These are phyloP conservation scores for Globisporangium acanthophoron DNA, from an alignment of 352 stramenopile genomes.

Conservation along the genomic window DNA sequence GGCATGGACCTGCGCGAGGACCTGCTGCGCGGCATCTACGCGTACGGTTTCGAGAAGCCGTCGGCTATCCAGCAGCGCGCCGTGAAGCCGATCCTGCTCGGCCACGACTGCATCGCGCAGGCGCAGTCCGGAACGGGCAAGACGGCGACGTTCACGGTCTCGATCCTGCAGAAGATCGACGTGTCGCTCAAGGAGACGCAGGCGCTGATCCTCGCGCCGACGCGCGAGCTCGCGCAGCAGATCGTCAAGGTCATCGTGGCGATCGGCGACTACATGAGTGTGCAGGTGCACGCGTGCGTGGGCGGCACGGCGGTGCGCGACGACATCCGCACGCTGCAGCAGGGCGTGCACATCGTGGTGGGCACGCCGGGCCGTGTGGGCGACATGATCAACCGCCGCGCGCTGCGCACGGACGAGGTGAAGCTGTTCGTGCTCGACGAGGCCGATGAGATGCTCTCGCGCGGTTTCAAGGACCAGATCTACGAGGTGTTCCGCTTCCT, in stretches of 20 bases:
- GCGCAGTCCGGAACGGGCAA: slow-evolving; percentile 99
- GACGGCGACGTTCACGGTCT: slow-evolving; percentile 99
- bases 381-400: slow-evolving; percentile 99
- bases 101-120: slow-evolving; percentile 98
- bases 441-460: slow-evolving; percentile 99
- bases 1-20: slow-evolving; percentile 98
- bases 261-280: slow-evolving; percentile 95
- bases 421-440: slow-evolving; percentile 99
- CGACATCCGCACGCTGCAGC: slow-evolving; percentile 97
- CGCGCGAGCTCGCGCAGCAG: slow-evolving; percentile 98
- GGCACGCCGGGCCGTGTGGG: slow-evolving; percentile 98
- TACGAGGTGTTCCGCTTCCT: slow-evolving; percentile 99
- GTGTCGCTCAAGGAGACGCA: slow-evolving; percentile 94
- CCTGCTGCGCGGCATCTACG: slow-evolving; percentile 99
- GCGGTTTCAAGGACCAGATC: slow-evolving; percentile 99
- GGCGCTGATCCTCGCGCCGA: slow-evolving; percentile 98
- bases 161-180: slow-evolving; percentile 98
- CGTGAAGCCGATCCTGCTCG: slow-evolving; percentile 97
- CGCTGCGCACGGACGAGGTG: slow-evolving; percentile 92
- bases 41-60: slow-evolving; percentile 99
- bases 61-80: slow-evolving; percentile 99
- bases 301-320: slow-evolving; percentile 97
- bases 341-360: slow-evolving; percentile 98
- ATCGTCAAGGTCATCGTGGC: slow-evolving; percentile 98
- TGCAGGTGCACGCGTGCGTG: slow-evolving; percentile 97